Percentiles rank a stretch among this genome's conserved stretches.
Evolutionary conservation across 2,329 filamentous ascomycete genomes (phyloP).

Genomic region (Alternaria sp.): DNA sequence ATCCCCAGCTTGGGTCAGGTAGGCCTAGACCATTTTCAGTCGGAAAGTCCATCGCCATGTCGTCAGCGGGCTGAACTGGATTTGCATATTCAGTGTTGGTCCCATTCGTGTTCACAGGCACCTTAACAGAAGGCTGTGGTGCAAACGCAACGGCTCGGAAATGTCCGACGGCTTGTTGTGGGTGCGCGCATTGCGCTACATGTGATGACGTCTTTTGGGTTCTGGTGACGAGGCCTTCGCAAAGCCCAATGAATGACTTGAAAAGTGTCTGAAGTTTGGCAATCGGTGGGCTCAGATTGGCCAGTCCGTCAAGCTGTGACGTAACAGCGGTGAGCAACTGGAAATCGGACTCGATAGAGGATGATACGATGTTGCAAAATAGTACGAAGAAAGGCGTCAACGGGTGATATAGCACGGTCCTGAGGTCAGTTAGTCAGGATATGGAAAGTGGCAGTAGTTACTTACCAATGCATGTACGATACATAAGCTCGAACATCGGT

Average conservation of each 20-base stretch:
- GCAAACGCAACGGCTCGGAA: not conserved
- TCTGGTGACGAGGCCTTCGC: constrained; percentile 20
- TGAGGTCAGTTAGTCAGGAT: constrained; percentile 8
- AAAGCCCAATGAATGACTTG: constrained; percentile 28
- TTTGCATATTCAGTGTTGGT: not conserved
- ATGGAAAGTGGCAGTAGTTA: not conserved
- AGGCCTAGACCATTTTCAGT: not conserved
- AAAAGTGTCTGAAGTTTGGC: constrained; percentile 28
- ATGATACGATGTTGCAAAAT: constrained; percentile 34
- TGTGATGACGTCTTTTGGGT: not conserved
- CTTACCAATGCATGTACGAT: constrained; percentile 33
- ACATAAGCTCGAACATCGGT: constrained; percentile 25
- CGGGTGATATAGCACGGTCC: constrained; percentile 34
- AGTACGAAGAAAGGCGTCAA: constrained; percentile 35
- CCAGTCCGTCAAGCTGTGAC: constrained; percentile 25
- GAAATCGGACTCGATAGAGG: constrained; percentile 26
- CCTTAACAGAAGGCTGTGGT: not conserved
- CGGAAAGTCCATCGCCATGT: not conserved
- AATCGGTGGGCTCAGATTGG: constrained; percentile 18
- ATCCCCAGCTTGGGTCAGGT: constrained; percentile 23
- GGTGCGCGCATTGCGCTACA: not conserved
- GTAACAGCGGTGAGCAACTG: constrained; percentile 25
- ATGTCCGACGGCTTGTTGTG: not conserved
- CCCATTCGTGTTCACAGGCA: not conserved
- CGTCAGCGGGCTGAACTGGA: not conserved